Conservation (phyloP, 2,329 filamentous ascomycete genomes). For the Xylariaceae sp. region DNA sequence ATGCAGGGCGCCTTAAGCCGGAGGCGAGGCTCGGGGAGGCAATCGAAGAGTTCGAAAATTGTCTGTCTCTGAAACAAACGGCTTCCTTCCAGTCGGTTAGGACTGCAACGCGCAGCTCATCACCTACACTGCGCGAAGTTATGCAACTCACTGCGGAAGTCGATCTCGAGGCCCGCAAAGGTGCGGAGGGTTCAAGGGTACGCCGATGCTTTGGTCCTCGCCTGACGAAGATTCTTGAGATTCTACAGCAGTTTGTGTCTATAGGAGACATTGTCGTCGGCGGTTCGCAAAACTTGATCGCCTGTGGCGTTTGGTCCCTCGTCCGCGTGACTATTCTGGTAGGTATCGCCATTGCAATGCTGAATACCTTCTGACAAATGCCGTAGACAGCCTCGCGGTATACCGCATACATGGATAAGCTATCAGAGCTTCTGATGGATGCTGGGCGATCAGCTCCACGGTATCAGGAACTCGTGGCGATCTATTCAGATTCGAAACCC, state of each 20-base stretch:
- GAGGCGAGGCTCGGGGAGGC: constrained; percentile 40
- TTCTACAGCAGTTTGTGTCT: constrained; percentile 40
- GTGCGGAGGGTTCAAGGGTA: constrained; percentile 7
- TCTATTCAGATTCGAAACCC: constrained; percentile 36
- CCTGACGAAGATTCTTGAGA: constrained; percentile 37
- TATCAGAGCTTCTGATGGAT: constrained; percentile 39
- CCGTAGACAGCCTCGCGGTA: constrained; percentile 26
- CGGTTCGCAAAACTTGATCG: constrained; percentile 41
- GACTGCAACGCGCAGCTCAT: constrained; percentile 12
- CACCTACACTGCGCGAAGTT: constrained; percentile 33
- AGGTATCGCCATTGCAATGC: constrained; percentile 3
- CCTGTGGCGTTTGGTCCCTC: constrained; percentile 42
- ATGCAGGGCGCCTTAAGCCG: constrained; percentile 23
- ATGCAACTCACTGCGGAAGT: constrained; percentile 39
- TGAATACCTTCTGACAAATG: constrained; percentile 5
- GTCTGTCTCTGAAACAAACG: constrained; percentile 35
- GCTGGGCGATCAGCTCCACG: constrained; percentile 38
- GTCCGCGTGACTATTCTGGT: constrained; percentile 41
- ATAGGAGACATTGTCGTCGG: constrained; percentile 40
- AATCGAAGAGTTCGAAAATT: constrained; percentile 36
- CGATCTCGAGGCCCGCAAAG: constrained; percentile 19
- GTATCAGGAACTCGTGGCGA: constrained; percentile 34
- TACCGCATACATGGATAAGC: constrained; percentile 35
- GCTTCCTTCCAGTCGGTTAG: constrained; percentile 23
- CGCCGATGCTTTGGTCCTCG: constrained; percentile 36